Base-by-base conservation (phyloP, 441 rosid species). In the Biscutella laevigata region DNA sequence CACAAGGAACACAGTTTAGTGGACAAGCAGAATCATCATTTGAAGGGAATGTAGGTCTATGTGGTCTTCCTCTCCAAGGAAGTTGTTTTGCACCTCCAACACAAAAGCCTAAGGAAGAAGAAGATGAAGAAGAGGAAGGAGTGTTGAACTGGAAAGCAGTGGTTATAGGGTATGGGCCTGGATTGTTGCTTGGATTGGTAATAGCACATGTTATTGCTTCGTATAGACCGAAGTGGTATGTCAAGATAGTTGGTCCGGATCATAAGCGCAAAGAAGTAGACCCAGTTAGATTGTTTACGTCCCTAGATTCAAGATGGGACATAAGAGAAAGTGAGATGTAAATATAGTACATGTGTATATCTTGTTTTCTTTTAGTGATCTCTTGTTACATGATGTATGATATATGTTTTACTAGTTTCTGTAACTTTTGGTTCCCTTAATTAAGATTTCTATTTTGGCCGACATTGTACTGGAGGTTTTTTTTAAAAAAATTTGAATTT, bases 51-150 rank as follows among this genome's bases (percentile, higher is more conserved):
- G 42, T 2, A 0, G 63, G 73, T 26, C 47, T 80, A 6, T 82
- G 90, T 30, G 95, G 95, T 9, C 0, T 0, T 1, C 88, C 62
- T 10, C 59, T 74, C 19, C 1, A 24, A 1, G 51, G 11, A 49
- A 49, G 0, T 0, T 79, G 82, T 69, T 5, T 57, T 7, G 0
- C 6, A 2, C 9, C 6, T 0, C 45, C 46, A 13, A 4, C 28
- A 10, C 35, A 20, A 2, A 50, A 48, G 4, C 48, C 57, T 8
- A 6, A 27, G 7, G 56, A 17, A 45, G 26, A 53, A 26, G 62
- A 47, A 0, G 47, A 52, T 5, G 60, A 63, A 9, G 68, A 49
- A 5, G 55, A 50, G 5, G 30, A 50, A 0, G 8, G 36, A 53
- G 16, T 53, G 7, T n/a, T 53, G 12, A 37, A n/a, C 35, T 53